Base-by-base conservation (phyloP, 139 green algal species). In the Closterium sp. region DNA sequence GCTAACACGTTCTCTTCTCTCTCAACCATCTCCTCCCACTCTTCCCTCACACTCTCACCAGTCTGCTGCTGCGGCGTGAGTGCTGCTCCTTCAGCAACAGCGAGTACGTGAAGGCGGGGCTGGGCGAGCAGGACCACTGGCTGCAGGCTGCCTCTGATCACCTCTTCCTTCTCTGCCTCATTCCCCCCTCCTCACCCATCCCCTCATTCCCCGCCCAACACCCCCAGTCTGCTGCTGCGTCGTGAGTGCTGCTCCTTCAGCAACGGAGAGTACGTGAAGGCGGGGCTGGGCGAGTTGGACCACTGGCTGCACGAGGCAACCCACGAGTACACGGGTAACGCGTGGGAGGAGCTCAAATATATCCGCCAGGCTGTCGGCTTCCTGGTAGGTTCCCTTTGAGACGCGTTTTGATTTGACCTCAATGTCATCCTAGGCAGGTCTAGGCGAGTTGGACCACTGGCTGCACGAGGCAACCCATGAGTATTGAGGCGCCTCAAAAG, bases 221-320 rank as follows among this genome's bases (percentile, higher is more conserved):
- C n/a, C n/a, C n/a, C n/a, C 88, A 90, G 92, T 96, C 96, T 99
- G 95, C 96, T 99, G 96, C 97, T 99, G 94, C 96, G 98, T 9
- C 97, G 98, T 21, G 98, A 99, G 96, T 99, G 98, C 98, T 99
- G 98, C 97, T 99, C 97, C 31, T 99, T 99, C 96, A 97, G 94
- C 96, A 99, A 99, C 93, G 98, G 98, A 29, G 98, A 99, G 97
- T 99, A 99, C 95, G 97, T 99, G 29, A 99, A 99, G 96, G 98
- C 96, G 9, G 98, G 98, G 24, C 96, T 99, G 45, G 96, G 95
- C 21, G 96, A 99, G 94, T 97, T 99, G 92, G 98, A 99, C 95
- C 95, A 96, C 87, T 99, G 98, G 98, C 97, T 99, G 86, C 95
- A 97, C 90, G 90, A 95, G n/a, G 96, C 96, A 32, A 95, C 96